Conservation (phyloP, 2,329 filamentous ascomycete genomes). For the Hypomyces perniciosus region DNA sequence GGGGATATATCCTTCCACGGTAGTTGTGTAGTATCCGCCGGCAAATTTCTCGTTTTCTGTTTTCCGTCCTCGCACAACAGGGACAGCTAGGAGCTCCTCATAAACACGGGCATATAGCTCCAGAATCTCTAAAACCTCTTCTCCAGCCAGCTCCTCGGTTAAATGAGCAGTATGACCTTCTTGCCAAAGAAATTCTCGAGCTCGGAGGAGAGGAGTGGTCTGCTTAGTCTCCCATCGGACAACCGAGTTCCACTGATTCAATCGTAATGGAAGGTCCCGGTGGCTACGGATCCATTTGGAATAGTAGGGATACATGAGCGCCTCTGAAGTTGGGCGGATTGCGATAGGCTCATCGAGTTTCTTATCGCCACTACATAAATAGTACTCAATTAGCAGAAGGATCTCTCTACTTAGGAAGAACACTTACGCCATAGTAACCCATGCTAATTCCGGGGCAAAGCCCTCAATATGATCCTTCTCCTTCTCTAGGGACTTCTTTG, state of each 20-base stretch:
- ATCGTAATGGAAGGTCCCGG: slow-evolving; percentile 83
- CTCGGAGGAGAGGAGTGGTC: slow-evolving; percentile 77
- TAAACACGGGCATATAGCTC: slow-evolving; percentile 91
- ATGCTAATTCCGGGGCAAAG: slow-evolving; percentile 90
- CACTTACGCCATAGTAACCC: slow-evolving; percentile 75
- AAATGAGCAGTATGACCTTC: slow-evolving; percentile 90
- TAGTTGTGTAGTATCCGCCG: slow-evolving; percentile 93
- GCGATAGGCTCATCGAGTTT: slow-evolving; percentile 77
- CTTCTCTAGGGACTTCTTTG: slow-evolving; percentile 74
- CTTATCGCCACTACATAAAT: slow-evolving; percentile 65
- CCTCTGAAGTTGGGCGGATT: slow-evolving; percentile 63
- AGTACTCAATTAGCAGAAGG: not conserved
- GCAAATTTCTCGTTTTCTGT: slow-evolving; percentile 98
- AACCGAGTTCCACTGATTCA: slow-evolving; percentile 96
- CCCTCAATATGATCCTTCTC: slow-evolving; percentile 98
- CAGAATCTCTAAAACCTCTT: slow-evolving; percentile 88
- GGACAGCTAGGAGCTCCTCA: slow-evolving; percentile 87
- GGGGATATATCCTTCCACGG: slow-evolving; percentile 94
- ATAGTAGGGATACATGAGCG: slow-evolving; percentile 94
- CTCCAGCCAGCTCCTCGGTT: slow-evolving; percentile 71
- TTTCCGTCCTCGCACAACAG: slow-evolving; percentile 88
- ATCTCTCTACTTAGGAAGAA: not conserved
- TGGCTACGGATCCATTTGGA: slow-evolving; percentile 96
- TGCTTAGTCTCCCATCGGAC: slow-evolving; percentile 98
- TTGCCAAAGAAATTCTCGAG: slow-evolving; percentile 96